These are phyloP conservation scores for Didymella lethalis DNA, from an alignment of 2,329 filamentous ascomycete genomes.

Conservation along the genomic window DNA sequence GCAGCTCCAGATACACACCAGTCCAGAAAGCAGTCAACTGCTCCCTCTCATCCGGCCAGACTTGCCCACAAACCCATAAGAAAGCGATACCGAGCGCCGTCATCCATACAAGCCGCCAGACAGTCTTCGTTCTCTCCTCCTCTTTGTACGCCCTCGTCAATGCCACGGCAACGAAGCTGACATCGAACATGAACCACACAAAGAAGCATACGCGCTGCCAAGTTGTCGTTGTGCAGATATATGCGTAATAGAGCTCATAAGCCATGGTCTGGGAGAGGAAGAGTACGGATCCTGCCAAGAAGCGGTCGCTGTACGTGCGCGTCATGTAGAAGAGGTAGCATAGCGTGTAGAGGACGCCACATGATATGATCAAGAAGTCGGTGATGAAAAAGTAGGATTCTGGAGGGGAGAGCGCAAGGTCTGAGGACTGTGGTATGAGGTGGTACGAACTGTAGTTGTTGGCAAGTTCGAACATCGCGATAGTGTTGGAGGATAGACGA, in stretches of 20 bases:
- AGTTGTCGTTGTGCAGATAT: constrained; percentile 44
- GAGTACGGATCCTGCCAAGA: constrained; percentile 43
- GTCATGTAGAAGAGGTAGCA: constrained; percentile 54
- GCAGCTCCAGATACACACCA: constrained; percentile 48
- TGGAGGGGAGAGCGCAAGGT: constrained; percentile 51
- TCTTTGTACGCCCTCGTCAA: constrained; percentile 41
- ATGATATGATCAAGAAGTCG: constrained; percentile 53
- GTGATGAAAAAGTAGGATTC: constrained; percentile 53
- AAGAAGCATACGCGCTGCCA: constrained; percentile 50
- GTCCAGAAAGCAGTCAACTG: constrained; percentile 54
- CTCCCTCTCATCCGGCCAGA: constrained; percentile 52
- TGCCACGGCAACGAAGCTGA: constrained; percentile 47
- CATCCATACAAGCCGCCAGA: constrained; percentile 37
- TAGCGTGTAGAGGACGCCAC: constrained; percentile 51
- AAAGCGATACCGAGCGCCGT: constrained; percentile 40
- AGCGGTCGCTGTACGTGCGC: constrained; percentile 49
- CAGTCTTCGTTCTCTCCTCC: constrained; percentile 31
- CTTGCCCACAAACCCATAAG: constrained; percentile 36
- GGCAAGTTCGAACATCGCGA: constrained; percentile 43
- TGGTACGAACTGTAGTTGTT: constrained; percentile 53
- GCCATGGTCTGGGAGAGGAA: constrained; percentile 48
- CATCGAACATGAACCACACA: constrained; percentile 51
- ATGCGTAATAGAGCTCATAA: constrained; percentile 53
- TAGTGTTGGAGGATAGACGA: neutral
- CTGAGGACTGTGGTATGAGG: constrained; percentile 61